Conservation (phyloP, 768 basidiomycete species). For the Neoboletus subvelutipes region DNA sequence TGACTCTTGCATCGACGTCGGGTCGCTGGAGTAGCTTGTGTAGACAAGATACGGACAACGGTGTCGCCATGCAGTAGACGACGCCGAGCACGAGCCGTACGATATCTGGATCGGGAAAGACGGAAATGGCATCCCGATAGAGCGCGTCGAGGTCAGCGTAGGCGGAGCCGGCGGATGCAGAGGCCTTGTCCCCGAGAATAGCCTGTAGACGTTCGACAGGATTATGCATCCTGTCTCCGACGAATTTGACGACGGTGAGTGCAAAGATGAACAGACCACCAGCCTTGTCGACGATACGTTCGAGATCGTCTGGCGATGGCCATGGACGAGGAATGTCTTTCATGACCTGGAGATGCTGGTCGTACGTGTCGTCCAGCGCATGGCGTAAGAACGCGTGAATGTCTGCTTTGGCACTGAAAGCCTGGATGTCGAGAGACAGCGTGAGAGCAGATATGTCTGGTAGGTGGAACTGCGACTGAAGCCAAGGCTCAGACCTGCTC, state of each 20-base stretch:
- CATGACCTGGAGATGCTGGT: slow-evolving; percentile 23
- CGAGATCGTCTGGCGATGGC: slow-evolving; percentile 25
- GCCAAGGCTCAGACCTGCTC: slow-evolving; percentile 22
- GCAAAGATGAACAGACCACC: slow-evolving; percentile 32
- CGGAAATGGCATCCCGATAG: slow-evolving; percentile 21
- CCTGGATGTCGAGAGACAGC: too few species aligned
- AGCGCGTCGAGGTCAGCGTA: slow-evolving; percentile 21
- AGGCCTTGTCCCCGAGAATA: slow-evolving; percentile 9
- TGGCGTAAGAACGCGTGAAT: slow-evolving; percentile 20
- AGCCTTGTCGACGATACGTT: slow-evolving; percentile 17
- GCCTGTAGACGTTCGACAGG: slow-evolving; percentile 14
- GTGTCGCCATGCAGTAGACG: slow-evolving; percentile 14
- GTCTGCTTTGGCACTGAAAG: too few species aligned
- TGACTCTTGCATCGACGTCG: slow-evolving; percentile 15
- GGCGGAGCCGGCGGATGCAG: slow-evolving; percentile 5
- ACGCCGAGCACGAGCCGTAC: slow-evolving; percentile 20
- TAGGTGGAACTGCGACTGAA: slow-evolving; percentile 21
- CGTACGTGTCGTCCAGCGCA: slow-evolving; percentile 19
- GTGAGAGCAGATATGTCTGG: too few species aligned
- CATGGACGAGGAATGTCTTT: slow-evolving; percentile 20
- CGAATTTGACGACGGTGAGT: slow-evolving; percentile 29
- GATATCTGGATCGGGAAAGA: slow-evolving; percentile 17
- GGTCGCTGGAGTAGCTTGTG: slow-evolving; percentile 14
- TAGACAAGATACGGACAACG: slow-evolving; percentile 12
- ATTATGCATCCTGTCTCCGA: slow-evolving; percentile 16